Base-by-base conservation (phyloP, 164 flowering plant species). In the Kingdonia uniflora region DNA sequence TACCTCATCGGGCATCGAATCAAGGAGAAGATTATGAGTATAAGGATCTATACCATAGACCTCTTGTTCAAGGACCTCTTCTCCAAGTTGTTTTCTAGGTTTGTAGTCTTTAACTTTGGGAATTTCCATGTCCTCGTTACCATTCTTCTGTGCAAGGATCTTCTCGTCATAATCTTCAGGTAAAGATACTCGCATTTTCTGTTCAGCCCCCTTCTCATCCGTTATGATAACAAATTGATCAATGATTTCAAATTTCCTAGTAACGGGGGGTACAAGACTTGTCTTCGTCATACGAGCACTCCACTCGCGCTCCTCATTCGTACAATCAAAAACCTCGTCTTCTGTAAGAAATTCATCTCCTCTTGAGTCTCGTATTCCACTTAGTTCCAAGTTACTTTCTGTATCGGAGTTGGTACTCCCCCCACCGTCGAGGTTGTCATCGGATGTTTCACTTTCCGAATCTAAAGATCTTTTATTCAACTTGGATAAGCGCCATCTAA, bases 281-380 rank as follows among this genome's bases (percentile, higher is more conserved):
- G 85, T 85, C 72, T 94, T 89, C 21, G 99, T 94, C 99, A 94
- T 94, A 20, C 99, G 99, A 59, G 97, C 97, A 71, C 99, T 97
- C 99, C 99, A 94, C 66, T 94, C 99, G 24, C 99, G 97, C 12
- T 86, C 99, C 48, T 86, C 95, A 42, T 75, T 60, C 39, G 64
- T 60, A 41, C 78, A 66, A 57, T 82, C 87, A 14, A 80, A 65
- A 52, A 77, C 58, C 41, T 81, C 94, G 51, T 86, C 84, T 38
- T 39, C 66, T 11, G 51, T 51, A 26, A 68, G 63, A 49, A 65
- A 66, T 33, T 68, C 69, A 52, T 75, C 80, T 41, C 58, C 70
- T 63, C 72, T 75, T 39, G 74, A 65, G 51, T 72, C 82, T 46
- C 66, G 63, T 52, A 50, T 14, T 42, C 66, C 72, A 63, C 59